phyloP scores from a whole-genome alignment of 257 asterid genomes.

The Solanum chmielewskii region DNA sequence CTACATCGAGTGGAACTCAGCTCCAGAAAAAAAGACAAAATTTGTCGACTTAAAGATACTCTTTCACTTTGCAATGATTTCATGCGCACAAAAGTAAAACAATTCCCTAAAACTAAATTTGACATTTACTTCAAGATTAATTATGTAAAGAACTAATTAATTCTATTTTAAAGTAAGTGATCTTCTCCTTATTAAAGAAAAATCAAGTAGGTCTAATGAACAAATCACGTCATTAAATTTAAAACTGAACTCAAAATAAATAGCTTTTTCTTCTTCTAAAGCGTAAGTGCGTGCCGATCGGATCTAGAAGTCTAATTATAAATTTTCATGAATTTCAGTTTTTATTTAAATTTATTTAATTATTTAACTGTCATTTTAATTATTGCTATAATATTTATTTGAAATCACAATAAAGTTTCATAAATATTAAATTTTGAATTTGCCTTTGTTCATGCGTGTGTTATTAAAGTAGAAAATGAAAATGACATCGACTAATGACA shows the following conservation, averaged over 20 bases:
- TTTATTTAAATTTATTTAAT: no score
- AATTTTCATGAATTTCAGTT: no score
- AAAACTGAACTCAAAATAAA: background rate
- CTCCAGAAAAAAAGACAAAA: background rate
- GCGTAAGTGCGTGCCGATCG: no score
- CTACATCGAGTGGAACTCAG: background rate
- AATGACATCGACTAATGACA: background rate
- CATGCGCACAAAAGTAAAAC: background rate
- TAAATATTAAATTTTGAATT: no score
- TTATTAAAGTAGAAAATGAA: background rate
- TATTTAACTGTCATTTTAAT: no score
- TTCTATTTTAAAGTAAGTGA: background rate
- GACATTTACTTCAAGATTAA: background rate
- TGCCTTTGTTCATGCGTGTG: background rate
- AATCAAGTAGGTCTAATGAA: background rate
- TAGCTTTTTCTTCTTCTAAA: no score
- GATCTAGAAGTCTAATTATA: no score
- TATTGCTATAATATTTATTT: no score
- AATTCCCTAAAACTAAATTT: background rate
- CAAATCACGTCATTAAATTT: background rate
- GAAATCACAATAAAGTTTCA: no score
- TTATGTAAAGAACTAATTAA: background rate
- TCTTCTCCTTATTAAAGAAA: no score
- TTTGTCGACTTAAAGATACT: background rate
- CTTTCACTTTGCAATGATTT: background rate